Evolutionary conservation across 1,284 basidiomycete species (phyloP), one percentile per base, ranked within the genome.

Genomic region (Trichosporon ovoides): DNA sequence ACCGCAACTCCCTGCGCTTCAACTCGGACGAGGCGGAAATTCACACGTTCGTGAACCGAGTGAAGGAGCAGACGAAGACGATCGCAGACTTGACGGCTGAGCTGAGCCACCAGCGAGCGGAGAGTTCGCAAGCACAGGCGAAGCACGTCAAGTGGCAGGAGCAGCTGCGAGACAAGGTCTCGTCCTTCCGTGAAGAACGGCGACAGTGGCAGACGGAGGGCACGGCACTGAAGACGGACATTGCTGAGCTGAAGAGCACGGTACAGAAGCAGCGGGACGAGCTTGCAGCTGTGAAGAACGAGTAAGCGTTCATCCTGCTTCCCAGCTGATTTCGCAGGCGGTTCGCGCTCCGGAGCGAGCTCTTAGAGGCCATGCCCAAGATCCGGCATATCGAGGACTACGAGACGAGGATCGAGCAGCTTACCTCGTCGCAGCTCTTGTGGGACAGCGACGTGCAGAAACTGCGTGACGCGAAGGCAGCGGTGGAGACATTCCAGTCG

Each of bases 111-210:
- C 68, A 71, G 43, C 63, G 70, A 0, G 54, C 59, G 14, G 71
- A 73, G 28, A 69, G 70, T 0, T 63, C 72, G 3, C 66, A 70
- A 56, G 72, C 72, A 3, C 66, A 74, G 38, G 63, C 67, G 33
- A 71, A 71, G 54, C 74, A 75, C 57, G 62, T 67, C n/a, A 73
- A 71, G 53, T 76, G 73, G 73, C 69, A 72, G 51, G 68, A 69
- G 43, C 67, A 72, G 53, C 66, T 74, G 16, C 69, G 72, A 7
- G 68, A 71, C 24, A 71, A 72, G 61, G 61, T 73, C 5, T 64
- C 66, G 0, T 57, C 62, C 3, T 69, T 72, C 54, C 64, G 74
- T 38, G 72, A 74, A 22, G 74, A 74, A 55, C 66, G 70, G 22
- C 63, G 66, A 5, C 65, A 65, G 18, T 73, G 71, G 68, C 69